Evolutionary conservation across 345 rosid genomes (phyloP).

Genomic region (Limnanthes douglasii): DNA sequence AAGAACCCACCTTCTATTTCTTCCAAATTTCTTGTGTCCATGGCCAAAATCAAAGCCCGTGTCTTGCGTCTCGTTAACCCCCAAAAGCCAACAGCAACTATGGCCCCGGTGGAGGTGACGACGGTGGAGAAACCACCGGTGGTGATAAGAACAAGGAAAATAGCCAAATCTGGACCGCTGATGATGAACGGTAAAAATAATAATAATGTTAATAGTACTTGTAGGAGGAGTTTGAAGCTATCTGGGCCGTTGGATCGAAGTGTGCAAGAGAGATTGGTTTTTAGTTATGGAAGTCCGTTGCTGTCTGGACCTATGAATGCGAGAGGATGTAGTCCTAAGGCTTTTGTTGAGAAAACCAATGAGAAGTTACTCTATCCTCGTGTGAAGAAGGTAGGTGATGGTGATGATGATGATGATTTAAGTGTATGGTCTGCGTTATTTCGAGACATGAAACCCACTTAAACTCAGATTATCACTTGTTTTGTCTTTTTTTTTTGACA

Average conservation of each 20-base stretch:
- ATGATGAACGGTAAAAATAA: constrained; percentile 17
- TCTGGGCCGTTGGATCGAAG: constrained; percentile 59
- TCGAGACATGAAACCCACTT: constrained; percentile 74
- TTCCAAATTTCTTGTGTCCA: no score
- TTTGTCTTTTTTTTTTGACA: no score
- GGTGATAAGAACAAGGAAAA: constrained; percentile 15
- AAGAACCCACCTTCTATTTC: no score
- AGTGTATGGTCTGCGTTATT: constrained; percentile 51
- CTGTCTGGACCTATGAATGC: constrained; percentile 23
- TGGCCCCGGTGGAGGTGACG: constrained; percentile 15
- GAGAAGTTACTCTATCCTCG: no score
- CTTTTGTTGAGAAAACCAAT: constrained; percentile 26
- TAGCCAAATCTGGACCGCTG: constrained; percentile 60
- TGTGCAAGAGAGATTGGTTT: constrained; percentile 30
- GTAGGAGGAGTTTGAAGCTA: constrained; percentile 21
- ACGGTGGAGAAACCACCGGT: constrained; percentile 16
- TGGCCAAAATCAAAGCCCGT: constrained; percentile 5
- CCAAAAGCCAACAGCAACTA: constrained; percentile 8
- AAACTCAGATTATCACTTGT: no score
- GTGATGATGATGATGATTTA: constrained; percentile 20
- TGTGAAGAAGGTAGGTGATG: constrained; percentile 12
- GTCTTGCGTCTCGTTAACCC: constrained; percentile 2
- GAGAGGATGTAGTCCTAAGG: constrained; percentile 30
- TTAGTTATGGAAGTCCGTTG: constrained; percentile 28
- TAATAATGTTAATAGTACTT: constrained; percentile 13